These are phyloP conservation scores for Phaeotremella fagi DNA, from an alignment of 768 basidiomycete species.

Conservation along the genomic window DNA sequence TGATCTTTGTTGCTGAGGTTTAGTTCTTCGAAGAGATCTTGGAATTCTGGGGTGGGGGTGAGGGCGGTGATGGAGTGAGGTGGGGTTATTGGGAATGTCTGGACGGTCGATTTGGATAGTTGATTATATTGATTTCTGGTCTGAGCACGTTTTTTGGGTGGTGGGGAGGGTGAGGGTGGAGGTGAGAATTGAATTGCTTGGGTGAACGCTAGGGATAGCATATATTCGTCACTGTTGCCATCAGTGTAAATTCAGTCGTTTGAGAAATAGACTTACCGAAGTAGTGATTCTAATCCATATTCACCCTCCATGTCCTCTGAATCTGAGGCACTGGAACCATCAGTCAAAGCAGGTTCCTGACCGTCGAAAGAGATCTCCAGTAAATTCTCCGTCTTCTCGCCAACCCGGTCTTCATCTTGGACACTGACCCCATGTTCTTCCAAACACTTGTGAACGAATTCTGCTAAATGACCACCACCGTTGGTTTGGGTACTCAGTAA, in stretches of 20 bases:
- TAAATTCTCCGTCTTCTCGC: conserved; percentile 7
- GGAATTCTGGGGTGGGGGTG: too few species aligned
- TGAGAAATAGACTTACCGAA: conserved; percentile 24
- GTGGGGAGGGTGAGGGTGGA: conserved; percentile 1
- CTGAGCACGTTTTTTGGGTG: conserved; percentile 8
- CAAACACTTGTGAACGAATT: conserved; percentile 11
- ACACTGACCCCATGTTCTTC: not conserved
- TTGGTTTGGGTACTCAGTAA: not conserved
- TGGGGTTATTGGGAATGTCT: not conserved
- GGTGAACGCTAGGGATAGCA: conserved; percentile 15
- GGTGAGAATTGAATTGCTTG: not conserved
- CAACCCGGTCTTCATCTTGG: not conserved
- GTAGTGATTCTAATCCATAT: conserved; percentile 24
- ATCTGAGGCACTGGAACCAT: conserved; percentile 33
- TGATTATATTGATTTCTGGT: conserved; percentile 33
- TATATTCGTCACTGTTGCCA: conserved; percentile 28
- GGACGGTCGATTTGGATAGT: not conserved
- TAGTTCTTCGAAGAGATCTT: too few species aligned
- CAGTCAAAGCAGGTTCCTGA: conserved; percentile 36
- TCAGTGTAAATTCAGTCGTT: not conserved
- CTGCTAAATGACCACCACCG: conserved; percentile 7
- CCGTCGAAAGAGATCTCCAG: too few species aligned
- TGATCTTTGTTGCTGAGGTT: too few species aligned
- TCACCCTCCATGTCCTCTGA: conserved; percentile 28
- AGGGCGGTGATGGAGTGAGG: too few species aligned